These are phyloP conservation scores for Priceomyces medius DNA, from an alignment of 805 yeast species.

Conservation along the genomic window DNA sequence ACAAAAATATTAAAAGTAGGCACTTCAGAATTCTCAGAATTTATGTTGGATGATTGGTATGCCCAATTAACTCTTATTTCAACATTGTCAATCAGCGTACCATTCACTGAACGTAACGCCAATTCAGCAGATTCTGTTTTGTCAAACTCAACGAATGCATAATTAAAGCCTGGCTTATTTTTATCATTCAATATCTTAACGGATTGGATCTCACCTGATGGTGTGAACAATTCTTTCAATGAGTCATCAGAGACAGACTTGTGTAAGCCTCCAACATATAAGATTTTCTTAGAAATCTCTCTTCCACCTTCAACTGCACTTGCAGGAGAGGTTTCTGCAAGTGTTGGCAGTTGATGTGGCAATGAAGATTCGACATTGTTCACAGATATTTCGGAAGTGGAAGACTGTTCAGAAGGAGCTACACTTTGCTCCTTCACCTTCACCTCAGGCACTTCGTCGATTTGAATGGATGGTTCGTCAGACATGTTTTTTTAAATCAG, in stretches of 20 bases:
- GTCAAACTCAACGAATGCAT: slow-evolving; percentile 79
- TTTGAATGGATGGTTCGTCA: not conserved
- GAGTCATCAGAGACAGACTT: slow-evolving; percentile 63
- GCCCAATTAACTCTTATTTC: slow-evolving; percentile 78
- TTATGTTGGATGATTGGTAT: slow-evolving; percentile 71
- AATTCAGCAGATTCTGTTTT: slow-evolving; percentile 55
- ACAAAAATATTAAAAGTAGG: slow-evolving; percentile 75
- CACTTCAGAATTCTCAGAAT: slow-evolving; percentile 34
- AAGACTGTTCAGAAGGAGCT: not conserved
- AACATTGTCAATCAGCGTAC: slow-evolving; percentile 51
- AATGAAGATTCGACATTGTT: not conserved
- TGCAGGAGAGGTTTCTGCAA: slow-evolving; percentile 53
- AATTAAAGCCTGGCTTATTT: slow-evolving; percentile 69
- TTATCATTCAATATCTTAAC: slow-evolving; percentile 76
- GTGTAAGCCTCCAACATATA: slow-evolving; percentile 76
- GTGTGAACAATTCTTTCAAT: slow-evolving; percentile 60
- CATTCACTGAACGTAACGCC: slow-evolving; percentile 63
- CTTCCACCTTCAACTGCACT: slow-evolving; percentile 79
- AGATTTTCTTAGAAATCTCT: slow-evolving; percentile 67
- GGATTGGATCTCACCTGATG: slow-evolving; percentile 58
- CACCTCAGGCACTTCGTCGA: not conserved
- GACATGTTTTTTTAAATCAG: not conserved
- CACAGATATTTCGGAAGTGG: not conserved
- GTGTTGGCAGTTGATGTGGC: not conserved
- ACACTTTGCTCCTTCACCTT: not conserved